These are phyloP conservation scores for Chaetomiaceae sp. DNA, from an alignment of 2,329 filamentous ascomycete genomes.

Conservation along the genomic window DNA sequence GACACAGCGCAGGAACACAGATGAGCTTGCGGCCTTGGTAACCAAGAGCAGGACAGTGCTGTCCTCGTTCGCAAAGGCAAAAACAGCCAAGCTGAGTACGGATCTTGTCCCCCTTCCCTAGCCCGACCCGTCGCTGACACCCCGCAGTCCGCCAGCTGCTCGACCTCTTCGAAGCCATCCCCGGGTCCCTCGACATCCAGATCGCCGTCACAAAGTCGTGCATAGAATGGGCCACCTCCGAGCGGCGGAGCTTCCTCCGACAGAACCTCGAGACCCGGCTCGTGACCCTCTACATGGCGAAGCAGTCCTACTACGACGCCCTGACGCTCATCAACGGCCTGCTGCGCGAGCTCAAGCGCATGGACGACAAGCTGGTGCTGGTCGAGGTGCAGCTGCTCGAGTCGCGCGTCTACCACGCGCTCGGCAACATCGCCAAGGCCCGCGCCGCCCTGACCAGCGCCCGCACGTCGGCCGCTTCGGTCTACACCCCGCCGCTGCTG, in stretches of 20 bases:
- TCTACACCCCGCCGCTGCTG: conserved; percentile 91
- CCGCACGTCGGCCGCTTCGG: conserved; percentile 89
- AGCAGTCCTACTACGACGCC: conserved; percentile 95
- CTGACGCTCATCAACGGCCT: conserved; percentile 95
- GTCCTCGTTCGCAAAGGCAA: conserved; percentile 96
- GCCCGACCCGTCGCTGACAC: neutral
- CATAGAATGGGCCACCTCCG: conserved; percentile 97
- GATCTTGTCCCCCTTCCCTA: neutral
- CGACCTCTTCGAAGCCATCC: conserved; percentile 90
- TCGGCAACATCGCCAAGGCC: conserved; percentile 94
- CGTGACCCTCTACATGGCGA: conserved; percentile 91
- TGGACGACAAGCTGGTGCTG: conserved; percentile 96
- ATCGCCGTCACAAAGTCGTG: conserved; percentile 95
- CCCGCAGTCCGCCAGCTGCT: conserved; percentile 86
- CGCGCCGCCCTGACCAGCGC: conserved; percentile 92
- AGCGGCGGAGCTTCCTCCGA: conserved; percentile 91
- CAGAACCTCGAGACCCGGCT: conserved; percentile 97
- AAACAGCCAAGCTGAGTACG: conserved; percentile 95
- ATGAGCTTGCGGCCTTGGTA: conserved; percentile 85
- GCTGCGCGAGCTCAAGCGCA: conserved; percentile 91
- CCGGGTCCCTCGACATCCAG: conserved; percentile 90
- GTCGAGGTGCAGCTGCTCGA: conserved; percentile 98
- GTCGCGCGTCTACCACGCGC: conserved; percentile 92
- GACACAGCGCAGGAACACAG: conserved; percentile 55
- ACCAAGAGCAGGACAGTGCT: conserved; percentile 86